Evolutionary conservation across 2,329 filamentous ascomycete genomes (phyloP), one percentile per base, ranked within the genome.

Genomic region (Venturia nashicola): DNA sequence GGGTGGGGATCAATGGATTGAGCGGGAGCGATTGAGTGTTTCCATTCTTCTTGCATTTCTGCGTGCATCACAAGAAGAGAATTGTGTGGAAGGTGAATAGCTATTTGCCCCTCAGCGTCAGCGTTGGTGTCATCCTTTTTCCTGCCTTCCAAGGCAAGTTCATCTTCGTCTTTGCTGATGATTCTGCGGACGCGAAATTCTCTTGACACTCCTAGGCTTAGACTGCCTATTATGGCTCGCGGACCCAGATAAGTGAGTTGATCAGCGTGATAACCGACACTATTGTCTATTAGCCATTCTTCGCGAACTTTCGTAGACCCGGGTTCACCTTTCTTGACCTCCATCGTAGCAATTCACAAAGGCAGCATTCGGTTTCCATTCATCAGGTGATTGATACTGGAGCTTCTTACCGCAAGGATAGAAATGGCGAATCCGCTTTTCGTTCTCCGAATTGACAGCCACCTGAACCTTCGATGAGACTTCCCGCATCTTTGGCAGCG

Each of bases 1-100:
- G 92, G 90, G 73, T 99, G 94, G 0, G 91, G 90, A 66, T 91
- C 88, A 65, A 97, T 89, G 4, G 86, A 84, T 60, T 82, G 80
- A 0, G 89, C 86, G 0, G 91, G 89, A 0, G 86, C 80, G 54
- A 99, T 89, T 68, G 84, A 83, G 74, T 99, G 94, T 74, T 97
- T 97, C 91, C 91, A 97, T 71, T 89, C 87, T 72, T 97, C 93
- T 72, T 97, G 93, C 90, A 96, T 97, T 72, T 96, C 91, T 0
- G 93, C 92, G 71, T 97, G 92, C 94, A 99, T 97, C 11, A 97
- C 81, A 0, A 99, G 81, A 0, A 97, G 82, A 0, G 90, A 95
- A 73, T 97, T 97, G 74, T 97, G 94, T 0, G 93, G 93, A 0
- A 97, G 84, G 69, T 97, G 91, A 54, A 97, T 94, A 0, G 91